Percentiles rank a stretch among this genome's conserved stretches.
These are phyloP conservation scores for Polyplosphaeria fusca DNA, from an alignment of 495 filamentous ascomycete species.

Conservation along the genomic window DNA sequence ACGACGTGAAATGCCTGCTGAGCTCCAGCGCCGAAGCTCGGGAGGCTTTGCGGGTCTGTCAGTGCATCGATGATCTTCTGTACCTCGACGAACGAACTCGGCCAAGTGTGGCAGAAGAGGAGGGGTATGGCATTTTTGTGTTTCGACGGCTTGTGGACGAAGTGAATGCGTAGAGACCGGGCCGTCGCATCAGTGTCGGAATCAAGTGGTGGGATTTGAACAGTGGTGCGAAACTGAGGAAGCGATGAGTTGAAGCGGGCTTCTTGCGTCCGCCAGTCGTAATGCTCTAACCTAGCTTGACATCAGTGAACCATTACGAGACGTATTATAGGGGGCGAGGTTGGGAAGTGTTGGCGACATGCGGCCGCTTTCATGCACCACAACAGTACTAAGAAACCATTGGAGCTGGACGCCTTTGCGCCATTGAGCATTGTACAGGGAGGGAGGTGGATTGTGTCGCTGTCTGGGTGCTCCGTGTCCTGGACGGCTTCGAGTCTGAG, in stretches of 20 bases:
- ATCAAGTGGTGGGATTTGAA: conserved; percentile 38
- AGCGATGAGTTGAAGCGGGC: conserved; percentile 51
- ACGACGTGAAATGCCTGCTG: conserved; percentile 43
- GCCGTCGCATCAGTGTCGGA: not conserved
- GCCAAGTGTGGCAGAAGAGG: conserved; percentile 42
- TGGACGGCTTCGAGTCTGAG: no score
- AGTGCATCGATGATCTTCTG: conserved; percentile 38
- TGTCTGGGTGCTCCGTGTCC: no score
- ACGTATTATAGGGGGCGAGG: not conserved
- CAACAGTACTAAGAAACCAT: no score
- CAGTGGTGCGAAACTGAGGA: conserved; percentile 58
- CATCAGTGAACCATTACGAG: not conserved
- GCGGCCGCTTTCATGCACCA: no score
- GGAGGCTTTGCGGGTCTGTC: conserved; percentile 34
- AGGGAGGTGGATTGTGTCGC: no score
- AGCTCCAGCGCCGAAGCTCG: conserved; percentile 22
- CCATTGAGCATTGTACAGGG: no score
- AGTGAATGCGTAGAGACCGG: conserved; percentile 37
- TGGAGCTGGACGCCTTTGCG: no score
- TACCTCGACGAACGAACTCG: conserved; percentile 39
- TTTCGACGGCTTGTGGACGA: conserved; percentile 39
- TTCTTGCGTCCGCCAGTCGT: conserved; percentile 61
- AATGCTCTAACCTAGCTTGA: conserved; percentile 53
- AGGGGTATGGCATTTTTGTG: conserved; percentile 39
- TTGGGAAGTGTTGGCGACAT: not conserved